phyloP scores from a whole-genome alignment of 2,329 filamentous ascomycete genomes.

The Aspergillus quadrilineatus region DNA sequence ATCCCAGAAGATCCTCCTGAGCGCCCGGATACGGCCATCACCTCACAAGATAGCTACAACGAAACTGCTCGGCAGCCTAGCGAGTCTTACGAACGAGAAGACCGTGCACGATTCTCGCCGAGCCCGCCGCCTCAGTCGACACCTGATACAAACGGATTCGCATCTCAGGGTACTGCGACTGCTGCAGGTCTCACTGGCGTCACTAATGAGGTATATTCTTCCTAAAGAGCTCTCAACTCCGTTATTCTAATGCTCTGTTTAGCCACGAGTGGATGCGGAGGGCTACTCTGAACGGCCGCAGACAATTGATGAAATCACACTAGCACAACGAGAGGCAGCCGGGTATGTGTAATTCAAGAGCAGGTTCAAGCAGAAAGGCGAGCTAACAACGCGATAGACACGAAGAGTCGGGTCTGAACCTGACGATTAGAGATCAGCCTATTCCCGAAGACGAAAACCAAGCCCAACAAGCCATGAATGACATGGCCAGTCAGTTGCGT shows the following conservation, averaged over 20 bases:
- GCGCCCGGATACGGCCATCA: constrained; percentile 33
- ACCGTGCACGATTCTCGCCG: constrained; percentile 19
- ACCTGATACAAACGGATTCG: constrained; percentile 28
- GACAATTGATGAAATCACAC: constrained; percentile 46
- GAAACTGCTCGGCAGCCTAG: constrained; percentile 27
- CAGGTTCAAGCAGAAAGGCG: constrained; percentile 28
- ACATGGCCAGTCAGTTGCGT: constrained; percentile 51
- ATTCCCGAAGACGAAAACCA: constrained; percentile 52
- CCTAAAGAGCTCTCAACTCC: neutral
- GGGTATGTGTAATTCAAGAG: constrained; percentile 31
- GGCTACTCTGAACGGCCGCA: constrained; percentile 42
- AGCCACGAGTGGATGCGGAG: constrained; percentile 40
- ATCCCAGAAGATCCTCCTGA: constrained; percentile 36
- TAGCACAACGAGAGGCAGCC: constrained; percentile 46
- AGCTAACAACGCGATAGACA: constrained; percentile 29
- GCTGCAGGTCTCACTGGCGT: constrained; percentile 22
- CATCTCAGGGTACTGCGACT: constrained; percentile 18
- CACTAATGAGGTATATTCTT: constrained; percentile 24
- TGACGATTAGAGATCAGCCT: constrained; percentile 50
- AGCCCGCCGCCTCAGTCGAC: constrained; percentile 24
- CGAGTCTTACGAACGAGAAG: constrained; percentile 28
- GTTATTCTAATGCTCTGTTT: constrained; percentile 14
- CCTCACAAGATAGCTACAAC: constrained; percentile 24
- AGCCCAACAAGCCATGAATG: constrained; percentile 49
- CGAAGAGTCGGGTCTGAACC: constrained; percentile 47